A percentile compares a stretch with the other conserved stretches of the same genome.
These are phyloP conservation scores for Rhexocercosporidium sp. DNA, from an alignment of 2,329 filamentous ascomycete genomes.

Conservation along the genomic window DNA sequence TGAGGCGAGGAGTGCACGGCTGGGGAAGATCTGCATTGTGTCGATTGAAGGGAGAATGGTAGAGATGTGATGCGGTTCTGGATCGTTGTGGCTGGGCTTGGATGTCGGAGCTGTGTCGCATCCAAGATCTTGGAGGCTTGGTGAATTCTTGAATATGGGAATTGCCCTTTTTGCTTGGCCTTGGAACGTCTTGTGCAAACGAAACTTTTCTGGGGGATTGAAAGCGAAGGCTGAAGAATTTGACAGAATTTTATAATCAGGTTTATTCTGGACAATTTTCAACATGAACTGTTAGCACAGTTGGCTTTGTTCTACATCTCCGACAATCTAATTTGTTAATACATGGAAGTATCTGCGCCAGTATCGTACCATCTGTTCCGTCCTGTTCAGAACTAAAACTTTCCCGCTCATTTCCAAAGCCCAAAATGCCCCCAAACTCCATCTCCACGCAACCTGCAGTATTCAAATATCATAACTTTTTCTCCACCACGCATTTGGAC, in stretches of 20 bases:
- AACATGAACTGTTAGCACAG: not conserved
- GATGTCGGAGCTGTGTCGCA: constrained; percentile 1
- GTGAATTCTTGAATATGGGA: not conserved
- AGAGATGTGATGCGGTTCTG: not conserved
- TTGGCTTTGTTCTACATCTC: not conserved
- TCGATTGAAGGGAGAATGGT: not conserved
- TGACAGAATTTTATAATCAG: too few species aligned
- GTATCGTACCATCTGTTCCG: not conserved
- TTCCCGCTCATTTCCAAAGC: not conserved
- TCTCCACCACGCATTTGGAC: constrained; percentile 34
- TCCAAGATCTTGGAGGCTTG: not conserved
- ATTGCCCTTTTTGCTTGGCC: not conserved
- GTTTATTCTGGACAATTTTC: too few species aligned
- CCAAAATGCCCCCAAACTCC: constrained; percentile 5
- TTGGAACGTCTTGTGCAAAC: not conserved
- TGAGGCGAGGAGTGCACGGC: not conserved
- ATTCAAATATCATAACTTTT: constrained; percentile 22
- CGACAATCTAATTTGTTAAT: not conserved
- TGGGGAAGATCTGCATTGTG: not conserved
- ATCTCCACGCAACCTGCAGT: not conserved
- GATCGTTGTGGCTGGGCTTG: constrained; percentile 5
- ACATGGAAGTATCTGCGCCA: not conserved
- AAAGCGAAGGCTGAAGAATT: not conserved
- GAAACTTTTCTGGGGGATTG: not conserved
- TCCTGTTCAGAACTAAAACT: not conserved